These are phyloP conservation scores for Nothophaeocryptopus gaeumannii DNA, from an alignment of 2,329 filamentous ascomycete genomes.

Conservation along the genomic window DNA sequence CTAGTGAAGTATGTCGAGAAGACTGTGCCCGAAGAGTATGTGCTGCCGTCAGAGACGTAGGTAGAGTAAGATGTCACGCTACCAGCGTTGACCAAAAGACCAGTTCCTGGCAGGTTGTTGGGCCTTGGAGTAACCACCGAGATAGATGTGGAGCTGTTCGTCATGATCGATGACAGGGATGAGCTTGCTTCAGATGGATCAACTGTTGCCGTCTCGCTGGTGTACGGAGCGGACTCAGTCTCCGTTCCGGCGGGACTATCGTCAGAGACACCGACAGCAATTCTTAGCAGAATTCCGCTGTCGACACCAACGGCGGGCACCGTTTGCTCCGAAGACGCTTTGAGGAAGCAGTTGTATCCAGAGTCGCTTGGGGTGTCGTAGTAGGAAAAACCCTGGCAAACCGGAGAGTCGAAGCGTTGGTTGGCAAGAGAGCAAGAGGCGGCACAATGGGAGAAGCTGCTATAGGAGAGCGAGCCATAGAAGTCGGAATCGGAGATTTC, in stretches of 20 bases:
- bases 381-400: conserved; percentile 35
- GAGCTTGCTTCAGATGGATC: conserved; percentile 26
- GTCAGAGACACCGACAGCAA: conserved; percentile 28
- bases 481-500: conserved; percentile 30
- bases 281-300: conserved; percentile 30
- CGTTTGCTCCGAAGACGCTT: conserved; percentile 26
- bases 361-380: conserved; percentile 23
- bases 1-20: conserved; percentile 29
- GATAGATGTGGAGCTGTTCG: conserved; percentile 30
- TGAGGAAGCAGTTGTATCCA: conserved; percentile 35
- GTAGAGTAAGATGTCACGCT: conserved; percentile 28
- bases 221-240: conserved; percentile 27
- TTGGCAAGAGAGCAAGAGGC: conserved; percentile 35
- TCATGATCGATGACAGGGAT: conserved; percentile 26
- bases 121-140: conserved; percentile 31
- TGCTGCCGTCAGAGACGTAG: conserved; percentile 30
- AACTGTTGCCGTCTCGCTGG: conserved; percentile 16
- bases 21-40: conserved; percentile 30
- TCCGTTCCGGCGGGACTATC: conserved; percentile 22
- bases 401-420: conserved; percentile 26
- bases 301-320: conserved; percentile 28
- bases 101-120: conserved; percentile 17
- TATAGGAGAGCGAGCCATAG: conserved; percentile 27
- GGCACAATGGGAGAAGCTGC: conserved; percentile 32
- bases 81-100: conserved; percentile 21